Evolutionary conservation across 176 grass and related monocot species (phyloP).

Genomic region (Melocanna baccifera): DNA sequence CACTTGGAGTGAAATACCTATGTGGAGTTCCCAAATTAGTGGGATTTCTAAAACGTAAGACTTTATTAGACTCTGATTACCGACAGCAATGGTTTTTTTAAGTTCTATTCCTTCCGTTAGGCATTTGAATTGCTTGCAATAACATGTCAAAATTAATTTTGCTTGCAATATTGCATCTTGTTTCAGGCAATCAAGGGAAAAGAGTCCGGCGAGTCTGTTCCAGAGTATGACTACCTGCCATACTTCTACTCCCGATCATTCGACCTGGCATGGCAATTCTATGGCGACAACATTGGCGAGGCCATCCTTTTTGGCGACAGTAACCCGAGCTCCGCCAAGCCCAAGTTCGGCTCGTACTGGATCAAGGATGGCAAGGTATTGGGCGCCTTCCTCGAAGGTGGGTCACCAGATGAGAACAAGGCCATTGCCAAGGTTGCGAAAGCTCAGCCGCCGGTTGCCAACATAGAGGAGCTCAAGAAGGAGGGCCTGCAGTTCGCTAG

Average conservation of each 20-base stretch:
- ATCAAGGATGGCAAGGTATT: conserved; percentile 85
- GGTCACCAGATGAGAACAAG: conserved; percentile 70
- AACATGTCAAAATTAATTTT: background rate
- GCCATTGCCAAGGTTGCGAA: conserved; percentile 78
- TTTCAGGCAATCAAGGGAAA: conserved; percentile 78
- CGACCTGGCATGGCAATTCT: conserved; percentile 89
- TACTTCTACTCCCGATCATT: conserved; percentile 96
- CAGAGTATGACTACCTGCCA: conserved; percentile 84
- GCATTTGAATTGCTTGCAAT: background rate
- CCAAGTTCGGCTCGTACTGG: conserved; percentile 96
- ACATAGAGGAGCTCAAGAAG: conserved; percentile 48
- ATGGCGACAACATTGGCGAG: conserved; percentile 86
- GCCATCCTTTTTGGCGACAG: conserved; percentile 75
- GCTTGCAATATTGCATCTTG: background rate
- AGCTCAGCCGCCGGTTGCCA: conserved; percentile 52
- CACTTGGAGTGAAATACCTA: background rate
- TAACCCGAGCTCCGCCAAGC: conserved; percentile 56
- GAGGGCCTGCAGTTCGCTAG: conserved; percentile 73
- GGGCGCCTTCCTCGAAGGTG: conserved; percentile 86
- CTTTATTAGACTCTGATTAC: background rate
- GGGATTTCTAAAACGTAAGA: background rate
- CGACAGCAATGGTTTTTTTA: background rate
- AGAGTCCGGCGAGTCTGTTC: conserved; percentile 51
- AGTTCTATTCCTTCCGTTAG: background rate
- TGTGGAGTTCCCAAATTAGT: background rate